phyloP scores from a whole-genome alignment of 176 grass and related monocot species.

The Calamus simplicifolius region DNA sequence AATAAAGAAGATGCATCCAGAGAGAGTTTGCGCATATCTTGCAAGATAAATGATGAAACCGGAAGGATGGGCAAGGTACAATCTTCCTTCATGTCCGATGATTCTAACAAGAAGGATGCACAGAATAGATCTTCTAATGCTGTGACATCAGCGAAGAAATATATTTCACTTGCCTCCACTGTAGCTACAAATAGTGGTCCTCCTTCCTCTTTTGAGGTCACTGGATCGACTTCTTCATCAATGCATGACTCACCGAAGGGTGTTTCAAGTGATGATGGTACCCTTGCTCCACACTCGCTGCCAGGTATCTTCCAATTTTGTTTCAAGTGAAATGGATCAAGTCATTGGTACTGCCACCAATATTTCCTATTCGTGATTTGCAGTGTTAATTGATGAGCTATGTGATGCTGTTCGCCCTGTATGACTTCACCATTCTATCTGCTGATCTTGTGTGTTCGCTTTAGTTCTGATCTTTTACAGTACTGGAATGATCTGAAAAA shows the following conservation, averaged over 20 bases:
- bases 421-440: conserved; percentile 3
- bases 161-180: conserved; percentile 13
- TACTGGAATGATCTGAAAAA: conserved; percentile 58
- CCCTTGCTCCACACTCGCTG: conserved; percentile 27
- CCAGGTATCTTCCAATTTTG: conserved; percentile 35
- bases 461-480: conserved; percentile 20
- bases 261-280: conserved; percentile 18
- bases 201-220: conserved; percentile 30
- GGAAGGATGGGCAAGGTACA: conserved; percentile 30
- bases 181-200: conserved; percentile 3
- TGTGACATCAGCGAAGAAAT: conserved; percentile 35
- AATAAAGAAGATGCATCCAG: conserved; percentile 57
- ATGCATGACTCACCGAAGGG: conserved; percentile 7
- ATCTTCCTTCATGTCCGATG: conserved; percentile 21
- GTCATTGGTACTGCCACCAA: conserved; percentile 5
- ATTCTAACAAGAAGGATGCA: conserved; percentile 38
- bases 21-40: conserved; percentile 34
- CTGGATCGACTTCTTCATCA: conserved; percentile 8
- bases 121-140: conserved; percentile 34
- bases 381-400: conserved; percentile 87
- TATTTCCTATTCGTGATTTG: conserved; percentile 11
- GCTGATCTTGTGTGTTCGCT: not conserved
- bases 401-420: conserved; percentile 60
- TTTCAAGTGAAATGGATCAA: not conserved
- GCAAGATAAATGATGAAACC: conserved; percentile 26